Conservation (phyloP, 2,329 filamentous ascomycete species). For the Colletotrichum acutatum region DNA sequence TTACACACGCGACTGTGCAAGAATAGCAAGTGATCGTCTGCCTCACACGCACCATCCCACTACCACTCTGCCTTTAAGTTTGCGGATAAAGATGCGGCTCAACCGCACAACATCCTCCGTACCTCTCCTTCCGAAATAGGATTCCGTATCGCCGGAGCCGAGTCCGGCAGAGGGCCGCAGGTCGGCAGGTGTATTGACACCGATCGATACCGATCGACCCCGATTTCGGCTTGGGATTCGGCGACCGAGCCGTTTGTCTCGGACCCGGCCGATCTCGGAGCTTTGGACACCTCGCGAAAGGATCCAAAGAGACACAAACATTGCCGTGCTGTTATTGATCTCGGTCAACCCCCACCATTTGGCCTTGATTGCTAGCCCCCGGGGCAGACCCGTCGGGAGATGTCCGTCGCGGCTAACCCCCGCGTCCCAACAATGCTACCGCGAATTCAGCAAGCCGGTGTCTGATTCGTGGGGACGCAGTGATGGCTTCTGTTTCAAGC, state of each 20-base stretch:
- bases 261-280: conserved; percentile 31
- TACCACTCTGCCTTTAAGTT: background rate
- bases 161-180: background rate
- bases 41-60: background rate
- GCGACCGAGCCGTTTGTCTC: conserved; percentile 11
- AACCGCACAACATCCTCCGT: background rate
- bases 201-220: too few relatives aligned
- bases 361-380: background rate
- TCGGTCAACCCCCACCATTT: background rate
- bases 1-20: too few relatives aligned
- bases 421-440: background rate
- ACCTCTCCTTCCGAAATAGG: background rate
- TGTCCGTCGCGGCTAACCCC: background rate
- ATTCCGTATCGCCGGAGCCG: background rate
- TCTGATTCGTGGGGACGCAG: conserved; percentile 1
- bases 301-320: background rate
- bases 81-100: background rate
- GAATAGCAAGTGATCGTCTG: background rate
- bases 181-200: background rate
- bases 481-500: background rate
- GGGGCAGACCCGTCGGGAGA: background rate
- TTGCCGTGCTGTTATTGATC: background rate
- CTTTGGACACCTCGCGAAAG: background rate
- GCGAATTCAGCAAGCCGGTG: too few relatives aligned
- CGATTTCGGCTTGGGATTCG: background rate